Evolutionary conservation across 2,329 filamentous ascomycete species (phyloP).

Genomic region (Aspergillus hiratsukae): DNA sequence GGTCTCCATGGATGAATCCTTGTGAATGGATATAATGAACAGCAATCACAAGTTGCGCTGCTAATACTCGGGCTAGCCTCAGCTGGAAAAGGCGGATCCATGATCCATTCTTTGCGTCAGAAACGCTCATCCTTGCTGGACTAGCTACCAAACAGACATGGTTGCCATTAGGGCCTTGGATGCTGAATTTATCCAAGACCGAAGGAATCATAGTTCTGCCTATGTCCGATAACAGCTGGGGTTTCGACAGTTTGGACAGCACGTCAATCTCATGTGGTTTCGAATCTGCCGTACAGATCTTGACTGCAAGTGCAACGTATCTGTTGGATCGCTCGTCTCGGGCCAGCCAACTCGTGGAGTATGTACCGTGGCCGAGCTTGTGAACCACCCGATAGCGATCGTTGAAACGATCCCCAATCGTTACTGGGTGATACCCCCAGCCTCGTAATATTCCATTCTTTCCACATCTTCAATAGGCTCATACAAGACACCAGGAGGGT

Average conservation of each 20-base stretch:
- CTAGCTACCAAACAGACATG: constrained; percentile 20
- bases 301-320: constrained; percentile 27
- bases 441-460: constrained; percentile 19
- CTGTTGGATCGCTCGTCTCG: constrained; percentile 17
- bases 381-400: constrained; percentile 37
- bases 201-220: constrained; percentile 10
- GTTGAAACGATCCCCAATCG: constrained; percentile 25
- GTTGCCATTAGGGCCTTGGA: constrained; percentile 21
- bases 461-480: constrained; percentile 17
- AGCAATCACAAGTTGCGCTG: constrained; percentile 26
- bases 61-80: constrained; percentile 18
- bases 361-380: constrained; percentile 39
- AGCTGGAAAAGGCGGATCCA: constrained; percentile 20
- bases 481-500: constrained; percentile 5
- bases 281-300: constrained; percentile 22
- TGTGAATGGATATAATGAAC: constrained; percentile 20
- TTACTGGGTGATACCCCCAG: constrained; percentile 27
- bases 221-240: not conserved
- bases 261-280: constrained; percentile 4
- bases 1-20: constrained; percentile 30
- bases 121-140: constrained; percentile 17
- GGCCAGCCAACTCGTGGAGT: constrained; percentile 31
- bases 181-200: constrained; percentile 17
- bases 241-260: constrained; percentile 19
- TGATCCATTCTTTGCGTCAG: constrained; percentile 15